Evolutionary conservation across 768 basidiomycete species (phyloP), one percentile per base, ranked within the genome.

Genomic region (Boletus sp.): DNA sequence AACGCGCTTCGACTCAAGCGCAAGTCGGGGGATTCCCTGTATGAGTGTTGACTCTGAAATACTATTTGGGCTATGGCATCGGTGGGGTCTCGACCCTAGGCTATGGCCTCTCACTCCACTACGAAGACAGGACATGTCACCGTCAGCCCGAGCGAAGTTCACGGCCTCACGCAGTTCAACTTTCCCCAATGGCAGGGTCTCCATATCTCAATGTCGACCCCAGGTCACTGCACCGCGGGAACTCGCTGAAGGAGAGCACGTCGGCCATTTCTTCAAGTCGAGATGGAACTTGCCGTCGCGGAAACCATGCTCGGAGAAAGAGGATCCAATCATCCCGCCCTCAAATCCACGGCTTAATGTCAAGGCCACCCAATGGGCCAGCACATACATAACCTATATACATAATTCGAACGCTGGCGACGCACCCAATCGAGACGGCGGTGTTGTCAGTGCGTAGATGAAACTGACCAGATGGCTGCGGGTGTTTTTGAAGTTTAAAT

Each of bases 401-500:
- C 15, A 17, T 10, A 34, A 4, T 13, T 14, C 9, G 19, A 23
- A 23, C 9, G n/a, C n/a, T 13, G 2, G 14, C 6, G 17, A 29
- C 42, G 17, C 35, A 19, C 13, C 34, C 34, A 47, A 47, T 10
- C 23, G 33, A 34, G 3, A 25, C 13, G 13, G 8, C 21, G 21
- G 2, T 32, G 29, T 2, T 17, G 19, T 34, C 14, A 21, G 35
- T n/a, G 10, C 21, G 23, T n/a, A 10, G 17, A 9, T 23, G 44
- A 19, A 30, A 27, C 29, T 21, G 45, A 40, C 47, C 17, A 17
- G 19, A 23, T 17, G 15, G 19, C 27, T 50, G 13, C 15, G 32
- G 14, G 41, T 55, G 50, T 57, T 60, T 58, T 59, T 29, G 51
- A 43, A 47, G 21, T 43, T 32, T 43, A 19, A 23, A 38, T 57